phyloP scores from a whole-genome alignment of 2,329 filamentous ascomycete species.

The Cryphonectria radicalis region DNA sequence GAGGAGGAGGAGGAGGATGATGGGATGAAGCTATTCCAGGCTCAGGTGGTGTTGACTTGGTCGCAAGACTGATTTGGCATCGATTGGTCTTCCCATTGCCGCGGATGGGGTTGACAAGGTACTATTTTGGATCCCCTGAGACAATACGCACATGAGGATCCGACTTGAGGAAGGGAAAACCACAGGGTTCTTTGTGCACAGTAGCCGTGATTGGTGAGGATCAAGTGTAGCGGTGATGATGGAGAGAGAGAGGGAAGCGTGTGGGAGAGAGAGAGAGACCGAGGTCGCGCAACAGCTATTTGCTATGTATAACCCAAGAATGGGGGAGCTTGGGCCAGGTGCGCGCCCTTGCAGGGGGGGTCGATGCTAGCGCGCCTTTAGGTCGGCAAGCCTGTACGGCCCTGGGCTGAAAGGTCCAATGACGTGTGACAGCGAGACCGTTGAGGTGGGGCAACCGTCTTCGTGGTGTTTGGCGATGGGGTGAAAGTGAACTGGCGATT shows the following conservation, averaged over 20 bases:
- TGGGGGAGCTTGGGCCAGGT: slow-evolving; percentile 16
- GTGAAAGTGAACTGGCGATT: neutral
- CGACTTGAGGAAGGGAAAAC: neutral
- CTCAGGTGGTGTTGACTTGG: slow-evolving; percentile 18
- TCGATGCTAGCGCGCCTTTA: neutral
- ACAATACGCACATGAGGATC: neutral
- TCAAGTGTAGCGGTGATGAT: neutral
- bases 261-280: neutral
- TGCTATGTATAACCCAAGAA: slow-evolving; percentile 9
- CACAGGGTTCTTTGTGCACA: neutral
- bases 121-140: neutral
- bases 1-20: no score
- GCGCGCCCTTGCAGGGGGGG: slow-evolving; percentile 9
- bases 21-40: neutral
- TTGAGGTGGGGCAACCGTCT: neutral
- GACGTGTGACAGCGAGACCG: neutral
- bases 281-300: slow-evolving; percentile 2
- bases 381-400: neutral
- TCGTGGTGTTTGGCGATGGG: neutral
- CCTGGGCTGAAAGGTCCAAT: neutral
- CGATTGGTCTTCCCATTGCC: slow-evolving; percentile 30
- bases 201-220: neutral
- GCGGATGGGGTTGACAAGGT: neutral
- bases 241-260: neutral
- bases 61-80: slow-evolving; percentile 18